These are phyloP conservation scores for Syzygium jambos DNA, from an alignment of 345 rosid genomes.

Conservation along the genomic window DNA sequence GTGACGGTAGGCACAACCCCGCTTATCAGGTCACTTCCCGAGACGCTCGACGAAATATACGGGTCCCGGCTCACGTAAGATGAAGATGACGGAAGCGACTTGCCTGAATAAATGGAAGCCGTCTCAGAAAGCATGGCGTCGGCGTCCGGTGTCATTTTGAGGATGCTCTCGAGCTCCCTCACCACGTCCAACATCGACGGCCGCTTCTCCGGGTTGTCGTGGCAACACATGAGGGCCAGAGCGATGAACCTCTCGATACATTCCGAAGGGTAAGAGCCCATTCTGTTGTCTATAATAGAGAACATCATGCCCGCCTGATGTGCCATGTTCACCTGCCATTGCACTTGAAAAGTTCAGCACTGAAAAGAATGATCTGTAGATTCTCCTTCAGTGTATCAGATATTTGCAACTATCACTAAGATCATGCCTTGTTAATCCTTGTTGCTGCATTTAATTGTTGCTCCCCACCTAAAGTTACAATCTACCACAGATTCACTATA, in stretches of 20 bases:
- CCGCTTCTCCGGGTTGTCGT: slow-evolving; percentile 55
- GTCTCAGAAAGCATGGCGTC: slow-evolving; percentile 18
- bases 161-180: slow-evolving; percentile 62
- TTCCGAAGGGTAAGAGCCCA: slow-evolving; percentile 77
- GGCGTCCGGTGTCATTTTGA: slow-evolving; percentile 38
- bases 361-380: not conserved
- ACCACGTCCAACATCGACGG: slow-evolving; percentile 68
- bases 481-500: not conserved
- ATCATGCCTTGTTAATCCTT: not conserved
- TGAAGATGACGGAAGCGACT: slow-evolving; percentile 27
- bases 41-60: slow-evolving; percentile 19
- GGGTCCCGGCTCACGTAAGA: slow-evolving; percentile 17
- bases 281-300: slow-evolving; percentile 63
- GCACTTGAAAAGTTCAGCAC: not conserved
- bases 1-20: slow-evolving; percentile 39
- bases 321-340: slow-evolving; percentile 47
- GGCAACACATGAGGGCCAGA: slow-evolving; percentile 62
- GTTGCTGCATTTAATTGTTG: not conserved
- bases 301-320: slow-evolving; percentile 41
- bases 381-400: not conserved
- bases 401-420: not conserved
- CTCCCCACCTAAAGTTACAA: not conserved
- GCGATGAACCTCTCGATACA: slow-evolving; percentile 44
- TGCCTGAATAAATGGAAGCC: slow-evolving; percentile 11
- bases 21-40: slow-evolving; percentile 66